Evolutionary conservation across 495 filamentous ascomycete species (phyloP).

Genomic region (Penicillium paradoxum): DNA sequence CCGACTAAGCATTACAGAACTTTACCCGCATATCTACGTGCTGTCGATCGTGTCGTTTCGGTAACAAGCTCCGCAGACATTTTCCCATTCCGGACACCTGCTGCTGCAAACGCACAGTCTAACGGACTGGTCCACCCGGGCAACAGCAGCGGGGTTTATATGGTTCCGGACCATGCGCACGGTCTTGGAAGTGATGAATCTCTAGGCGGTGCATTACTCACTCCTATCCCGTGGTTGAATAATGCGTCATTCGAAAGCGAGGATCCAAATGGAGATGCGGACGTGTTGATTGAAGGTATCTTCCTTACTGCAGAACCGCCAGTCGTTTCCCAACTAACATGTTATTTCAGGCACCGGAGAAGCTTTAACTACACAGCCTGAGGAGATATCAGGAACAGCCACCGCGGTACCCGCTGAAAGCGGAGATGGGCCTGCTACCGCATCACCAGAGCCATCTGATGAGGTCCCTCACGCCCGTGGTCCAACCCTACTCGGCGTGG

Average conservation of each 20-base stretch:
- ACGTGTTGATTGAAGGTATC: slow-evolving; percentile 22
- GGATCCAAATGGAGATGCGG: slow-evolving; percentile 16
- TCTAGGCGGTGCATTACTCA: slow-evolving; percentile 84
- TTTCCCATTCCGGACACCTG: slow-evolving; percentile 72
- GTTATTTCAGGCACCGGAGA: slow-evolving; percentile 4
- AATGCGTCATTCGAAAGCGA: slow-evolving; percentile 34
- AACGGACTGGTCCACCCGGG: slow-evolving; percentile 40
- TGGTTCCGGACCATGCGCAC: slow-evolving; percentile 26
- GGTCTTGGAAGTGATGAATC: slow-evolving; percentile 76
- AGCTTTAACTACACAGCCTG: slow-evolving; percentile 16
- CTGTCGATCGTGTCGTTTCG: slow-evolving; percentile 84
- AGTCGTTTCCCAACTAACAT: slow-evolving; percentile 5
- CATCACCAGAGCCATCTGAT: slow-evolving; percentile 30
- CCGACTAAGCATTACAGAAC: slow-evolving; percentile 76
- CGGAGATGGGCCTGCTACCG: slow-evolving; percentile 22
- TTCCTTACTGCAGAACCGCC: slow-evolving; percentile 43
- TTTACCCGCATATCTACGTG: slow-evolving; percentile 79
- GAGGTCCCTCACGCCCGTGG: slow-evolving; percentile 77
- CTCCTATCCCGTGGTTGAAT: slow-evolving; percentile 85
- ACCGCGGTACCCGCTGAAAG: slow-evolving; percentile 19
- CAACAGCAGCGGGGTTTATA: slow-evolving; percentile 24
- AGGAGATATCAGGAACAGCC: slow-evolving; percentile 10
- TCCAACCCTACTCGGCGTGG: slow-evolving; percentile 74
- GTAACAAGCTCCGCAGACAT: slow-evolving; percentile 77
- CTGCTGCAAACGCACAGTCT: slow-evolving; percentile 41